Evolutionary conservation across 2,329 filamentous ascomycete genomes (phyloP), one percentile per base, ranked within the genome.

Genomic region (Aspergillus japonicus): DNA sequence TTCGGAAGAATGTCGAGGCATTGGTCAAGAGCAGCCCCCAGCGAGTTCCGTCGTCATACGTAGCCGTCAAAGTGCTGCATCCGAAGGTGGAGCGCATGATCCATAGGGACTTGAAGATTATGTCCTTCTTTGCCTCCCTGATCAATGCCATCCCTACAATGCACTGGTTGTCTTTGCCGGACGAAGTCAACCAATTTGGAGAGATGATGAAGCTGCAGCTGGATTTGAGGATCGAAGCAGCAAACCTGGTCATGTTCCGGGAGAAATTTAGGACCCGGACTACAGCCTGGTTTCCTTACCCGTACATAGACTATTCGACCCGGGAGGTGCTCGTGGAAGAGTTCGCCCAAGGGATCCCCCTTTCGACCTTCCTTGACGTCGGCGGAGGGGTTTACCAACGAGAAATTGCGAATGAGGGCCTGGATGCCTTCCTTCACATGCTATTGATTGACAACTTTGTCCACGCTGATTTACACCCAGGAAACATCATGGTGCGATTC

Each of bases 401-500:
- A 68, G 94, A 97, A 65, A 96, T 99, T 63, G 93, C 95, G 3
- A 89, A 96, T 59, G 94, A 98, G 78, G 95, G 95, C 0, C 85
- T 99, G 0, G 93, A 99, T 73, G 93, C 94, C 3, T 99, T 99
- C 76, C 79, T 99, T 53, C 91, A 93, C 69, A 99, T 99, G 95
- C 81, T 99, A 16, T 83, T 99, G 12, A 89, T 99, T 44, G 95
- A 99, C 75, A 99, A 99, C 74, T 99, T 99, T 74, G 89, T 97
- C 26, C 95, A 99, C 72, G 94, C 95, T 5, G 95, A 99, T 73
- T 80, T 99, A 31, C 95, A 99, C 73, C 95, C 95, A 0, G 95
- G 95, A 26, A 99, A 99, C 74, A 98, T 99, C 77, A 98, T 99
- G 93, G 94, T 99, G 50, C 92, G 96, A 64, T 99, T 99, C 80